Percentiles rank a stretch among this genome's conserved stretches.
Conservation (phyloP, 306 rosid genomes). For the Lablab purpureus region DNA sequence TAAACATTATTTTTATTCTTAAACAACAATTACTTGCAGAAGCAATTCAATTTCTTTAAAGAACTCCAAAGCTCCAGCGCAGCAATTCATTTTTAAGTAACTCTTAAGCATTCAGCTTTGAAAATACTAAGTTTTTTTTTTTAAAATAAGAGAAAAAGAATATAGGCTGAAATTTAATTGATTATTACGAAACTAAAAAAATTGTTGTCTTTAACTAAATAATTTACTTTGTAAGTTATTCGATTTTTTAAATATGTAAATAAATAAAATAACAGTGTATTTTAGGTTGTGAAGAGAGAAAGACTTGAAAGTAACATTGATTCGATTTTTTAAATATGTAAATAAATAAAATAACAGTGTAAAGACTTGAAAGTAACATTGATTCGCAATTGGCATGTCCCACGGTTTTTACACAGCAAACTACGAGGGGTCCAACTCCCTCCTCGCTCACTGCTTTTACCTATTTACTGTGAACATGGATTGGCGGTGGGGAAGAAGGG, state of each 20-base stretch:
- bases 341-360: not conserved
- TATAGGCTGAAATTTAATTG: too few relatives aligned
- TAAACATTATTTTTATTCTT: too few relatives aligned
- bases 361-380: not conserved
- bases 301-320: not conserved
- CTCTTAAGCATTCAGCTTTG: too few relatives aligned
- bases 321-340: not conserved
- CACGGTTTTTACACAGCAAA: slow-evolving; percentile 76
- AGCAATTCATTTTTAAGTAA: too few relatives aligned
- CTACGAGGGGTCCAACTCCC: slow-evolving; percentile 29
- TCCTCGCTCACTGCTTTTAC: too few relatives aligned
- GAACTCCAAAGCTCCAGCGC: too few relatives aligned
- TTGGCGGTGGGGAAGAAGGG: too few relatives aligned
- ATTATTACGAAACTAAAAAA: not conserved
- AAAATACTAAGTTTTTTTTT: too few relatives aligned
- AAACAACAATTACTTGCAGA: too few relatives aligned
- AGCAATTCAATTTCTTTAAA: too few relatives aligned
- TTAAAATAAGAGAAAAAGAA: too few relatives aligned
- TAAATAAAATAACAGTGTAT: not conserved
- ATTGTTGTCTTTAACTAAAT: not conserved
- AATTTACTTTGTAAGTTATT: not conserved
- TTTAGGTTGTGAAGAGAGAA: not conserved
- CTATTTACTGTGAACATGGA: too few relatives aligned
- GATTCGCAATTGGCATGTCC: slow-evolving; percentile 64
- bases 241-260: not conserved